Evolutionary conservation across 2,329 filamentous ascomycete species (phyloP), one percentile per base, ranked within the genome.

Genomic region (Talaromyces sp.): DNA sequence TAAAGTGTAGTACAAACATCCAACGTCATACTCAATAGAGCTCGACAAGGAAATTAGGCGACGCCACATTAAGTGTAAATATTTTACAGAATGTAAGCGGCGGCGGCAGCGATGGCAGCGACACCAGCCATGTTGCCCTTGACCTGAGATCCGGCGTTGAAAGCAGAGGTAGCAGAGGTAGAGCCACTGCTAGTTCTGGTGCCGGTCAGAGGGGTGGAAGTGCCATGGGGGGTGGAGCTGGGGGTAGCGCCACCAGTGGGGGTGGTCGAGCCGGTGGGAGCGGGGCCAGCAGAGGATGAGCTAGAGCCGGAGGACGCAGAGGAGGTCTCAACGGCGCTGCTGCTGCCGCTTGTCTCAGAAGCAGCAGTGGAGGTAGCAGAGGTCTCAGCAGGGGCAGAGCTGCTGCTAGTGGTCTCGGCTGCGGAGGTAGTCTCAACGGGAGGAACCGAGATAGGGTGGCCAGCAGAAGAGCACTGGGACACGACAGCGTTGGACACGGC

Each of bases 401-500:
- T 52, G 35, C 59, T 44, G 37, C 46, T 41, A 32, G 53, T 55
- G 17, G 54, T 37, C 14, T 17, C 36, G 30, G 53, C 36, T 2
- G 57, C 45, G 13, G 55, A 45, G 35, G 59, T 52, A 19, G 62
- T 64, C 40, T 55, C 57, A 39, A 71, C 55, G 6, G 69, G 62
- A 11, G 71, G 70, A n/a, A 76, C 44, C 9, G 61, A 59, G 58
- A 76, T 71, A 30, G 73, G 71, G 50, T 68, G 61, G 47, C 73
- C 70, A 19, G 61, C 72, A 16, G 63, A 54, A 13, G 66, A 69
- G 62, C 73, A 76, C 48, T 70, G 55, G 0, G 57, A 54, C 24
- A 68, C 60, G 29, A 75, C 73, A 40, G 58, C 58, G 54, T 64
- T 67, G 53, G 71, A 73, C 47, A 75, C 72, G 33, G 67, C 72